Evolutionary conservation across 2,329 filamentous ascomycete species (phyloP).

Genomic region (Fusarium irregulare): DNA sequence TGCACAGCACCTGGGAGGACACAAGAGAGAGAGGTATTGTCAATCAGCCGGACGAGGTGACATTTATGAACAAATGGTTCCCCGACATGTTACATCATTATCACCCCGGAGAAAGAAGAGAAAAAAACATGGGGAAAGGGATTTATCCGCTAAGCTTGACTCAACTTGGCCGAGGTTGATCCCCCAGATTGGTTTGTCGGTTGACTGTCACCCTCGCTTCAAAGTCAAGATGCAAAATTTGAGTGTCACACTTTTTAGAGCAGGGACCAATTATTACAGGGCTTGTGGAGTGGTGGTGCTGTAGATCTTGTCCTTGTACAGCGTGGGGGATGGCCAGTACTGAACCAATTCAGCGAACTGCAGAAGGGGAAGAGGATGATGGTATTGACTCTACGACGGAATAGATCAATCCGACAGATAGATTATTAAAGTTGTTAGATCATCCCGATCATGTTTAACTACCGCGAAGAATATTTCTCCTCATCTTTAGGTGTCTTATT

Average conservation of each 20-base stretch:
- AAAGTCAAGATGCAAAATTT: slow-evolving; percentile 21
- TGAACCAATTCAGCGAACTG: too few species aligned
- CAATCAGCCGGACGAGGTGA: too few species aligned
- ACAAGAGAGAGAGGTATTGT: too few species aligned
- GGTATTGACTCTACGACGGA: too few species aligned
- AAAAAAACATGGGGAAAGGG: slow-evolving; percentile 29
- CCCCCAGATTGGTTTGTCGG: slow-evolving; percentile 5
- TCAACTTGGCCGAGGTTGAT: not conserved
- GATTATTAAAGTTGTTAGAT: too few species aligned
- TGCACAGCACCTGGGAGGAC: too few species aligned
- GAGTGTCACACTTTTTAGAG: slow-evolving; percentile 19
- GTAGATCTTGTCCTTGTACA: slow-evolving; percentile 24
- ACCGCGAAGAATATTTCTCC: not conserved
- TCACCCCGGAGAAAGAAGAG: not conserved
- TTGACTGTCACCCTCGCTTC: slow-evolving; percentile 25
- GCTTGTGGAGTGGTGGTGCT: not conserved
- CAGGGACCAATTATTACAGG: slow-evolving; percentile 1
- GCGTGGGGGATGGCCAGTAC: not conserved
- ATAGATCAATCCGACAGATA: too few species aligned
- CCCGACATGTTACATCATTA: slow-evolving; percentile 21
- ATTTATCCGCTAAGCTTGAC: slow-evolving; percentile 12
- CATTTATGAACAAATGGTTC: slow-evolving; percentile 11
- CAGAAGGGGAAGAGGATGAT: too few species aligned
- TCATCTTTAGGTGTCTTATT: slow-evolving; percentile 8
- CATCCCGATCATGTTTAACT: not conserved